A percentile compares a stretch with the other conserved stretches of the same genome.
Conservation (phyloP, 257 asterid species). For the Verbascum thapsus region DNA sequence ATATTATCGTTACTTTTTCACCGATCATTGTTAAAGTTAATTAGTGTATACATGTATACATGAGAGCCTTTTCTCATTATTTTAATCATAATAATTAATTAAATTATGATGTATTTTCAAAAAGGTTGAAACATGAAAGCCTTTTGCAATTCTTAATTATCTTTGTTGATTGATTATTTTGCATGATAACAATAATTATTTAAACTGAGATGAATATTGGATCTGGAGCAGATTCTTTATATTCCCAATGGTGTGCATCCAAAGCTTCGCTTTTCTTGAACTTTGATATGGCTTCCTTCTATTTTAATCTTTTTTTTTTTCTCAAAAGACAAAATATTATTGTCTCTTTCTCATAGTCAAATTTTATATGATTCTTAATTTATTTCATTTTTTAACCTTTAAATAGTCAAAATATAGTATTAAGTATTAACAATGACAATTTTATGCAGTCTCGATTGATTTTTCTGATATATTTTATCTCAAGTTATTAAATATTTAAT, state of each 20-base stretch:
- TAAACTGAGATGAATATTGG: background rate
- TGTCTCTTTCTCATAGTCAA: conserved; percentile 41
- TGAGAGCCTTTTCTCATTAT: too few relatives aligned
- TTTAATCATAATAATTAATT: too few relatives aligned
- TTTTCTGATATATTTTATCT: too few relatives aligned
- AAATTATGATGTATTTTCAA: too few relatives aligned
- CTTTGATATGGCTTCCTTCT: conserved; percentile 28
- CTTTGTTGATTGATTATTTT: background rate
- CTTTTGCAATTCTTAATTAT: background rate
- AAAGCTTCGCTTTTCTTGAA: conserved; percentile 34
- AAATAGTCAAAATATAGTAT: background rate
- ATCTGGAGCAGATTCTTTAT: conserved; percentile 5
- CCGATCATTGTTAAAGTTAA: too few relatives aligned
- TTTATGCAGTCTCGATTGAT: too few relatives aligned
- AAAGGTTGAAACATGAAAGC: too few relatives aligned
- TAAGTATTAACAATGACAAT: too few relatives aligned
- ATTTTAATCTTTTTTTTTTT: conserved; percentile 15
- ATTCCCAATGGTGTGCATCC: conserved; percentile 18
- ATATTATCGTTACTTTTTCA: too few relatives aligned
- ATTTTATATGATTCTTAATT: background rate
- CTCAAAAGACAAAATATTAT: conserved; percentile 34
- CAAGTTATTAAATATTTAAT: too few relatives aligned
- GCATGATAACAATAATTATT: too few relatives aligned
- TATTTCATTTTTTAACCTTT: background rate
- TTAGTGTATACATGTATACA: too few relatives aligned